These are phyloP conservation scores for Ramaria sp. DNA, from an alignment of 768 basidiomycete species.

Conservation along the genomic window DNA sequence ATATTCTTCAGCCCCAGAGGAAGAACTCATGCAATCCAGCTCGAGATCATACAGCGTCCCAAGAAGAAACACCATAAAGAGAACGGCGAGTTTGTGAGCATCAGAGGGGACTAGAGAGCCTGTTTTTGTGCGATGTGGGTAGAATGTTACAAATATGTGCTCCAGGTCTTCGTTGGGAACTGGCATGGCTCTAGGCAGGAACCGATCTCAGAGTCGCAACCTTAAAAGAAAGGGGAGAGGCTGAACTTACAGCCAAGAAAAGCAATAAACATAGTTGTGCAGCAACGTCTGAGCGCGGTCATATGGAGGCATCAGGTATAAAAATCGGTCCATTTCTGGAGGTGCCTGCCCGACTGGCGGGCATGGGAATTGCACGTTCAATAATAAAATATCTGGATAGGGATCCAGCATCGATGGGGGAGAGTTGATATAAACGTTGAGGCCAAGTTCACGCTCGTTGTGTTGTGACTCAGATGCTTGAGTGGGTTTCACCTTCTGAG, in stretches of 20 bases:
- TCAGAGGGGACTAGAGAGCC: too few species aligned
- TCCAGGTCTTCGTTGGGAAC: background rate
- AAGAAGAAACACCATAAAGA: background rate
- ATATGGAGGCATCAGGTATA: background rate
- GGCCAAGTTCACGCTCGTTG: too few species aligned
- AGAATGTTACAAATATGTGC: background rate
- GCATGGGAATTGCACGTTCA: constrained; percentile 2
- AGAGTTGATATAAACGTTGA: too few species aligned
- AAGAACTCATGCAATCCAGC: background rate
- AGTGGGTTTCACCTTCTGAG: background rate
- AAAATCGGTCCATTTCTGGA: background rate
- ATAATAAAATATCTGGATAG: background rate
- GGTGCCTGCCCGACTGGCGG: background rate
- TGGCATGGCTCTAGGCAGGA: background rate
- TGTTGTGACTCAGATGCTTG: too few species aligned
- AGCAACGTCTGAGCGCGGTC: background rate
- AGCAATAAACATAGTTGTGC: background rate
- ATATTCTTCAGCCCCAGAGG: background rate
- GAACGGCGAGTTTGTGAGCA: too few species aligned
- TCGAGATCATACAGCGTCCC: constrained; percentile 4
- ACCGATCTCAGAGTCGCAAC: background rate
- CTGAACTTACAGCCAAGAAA: constrained; percentile 3
- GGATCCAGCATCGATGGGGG: too few species aligned
- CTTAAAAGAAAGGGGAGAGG: background rate
- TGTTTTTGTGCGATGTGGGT: background rate